These are phyloP conservation scores for Arabidopsis arenosa DNA, from an alignment of 345 rosid species.

Conservation along the genomic window DNA sequence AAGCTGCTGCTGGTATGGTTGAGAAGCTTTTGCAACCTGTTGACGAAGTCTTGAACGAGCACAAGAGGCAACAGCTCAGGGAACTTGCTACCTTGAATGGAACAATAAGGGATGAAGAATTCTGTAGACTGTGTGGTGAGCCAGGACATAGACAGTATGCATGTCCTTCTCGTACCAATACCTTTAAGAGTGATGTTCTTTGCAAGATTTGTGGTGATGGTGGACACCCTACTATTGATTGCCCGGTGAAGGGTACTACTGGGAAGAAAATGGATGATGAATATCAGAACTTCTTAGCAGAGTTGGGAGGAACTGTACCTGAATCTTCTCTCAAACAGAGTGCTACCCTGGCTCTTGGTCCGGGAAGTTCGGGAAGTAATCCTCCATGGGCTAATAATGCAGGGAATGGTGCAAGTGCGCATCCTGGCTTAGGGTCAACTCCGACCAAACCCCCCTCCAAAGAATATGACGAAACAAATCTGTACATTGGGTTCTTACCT, in stretches of 20 bases:
- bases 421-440: slow-evolving; percentile 84
- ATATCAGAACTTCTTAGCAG: slow-evolving; percentile 95
- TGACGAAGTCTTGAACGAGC: slow-evolving; percentile 95
- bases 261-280: slow-evolving; percentile 99
- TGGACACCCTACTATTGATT: slow-evolving; percentile 98
- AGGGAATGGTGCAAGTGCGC: slow-evolving; percentile 63
- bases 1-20: slow-evolving; percentile 96
- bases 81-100: slow-evolving; percentile 98
- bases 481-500: slow-evolving; percentile 94
- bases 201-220: slow-evolving; percentile 99
- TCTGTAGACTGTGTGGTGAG: slow-evolving; percentile 92
- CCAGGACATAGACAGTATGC: slow-evolving; percentile 92
- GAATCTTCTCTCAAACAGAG: slow-evolving; percentile 83
- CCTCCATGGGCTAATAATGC: slow-evolving; percentile 90
- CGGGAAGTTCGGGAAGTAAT: slow-evolving; percentile 72
- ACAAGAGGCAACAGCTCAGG: slow-evolving; percentile 96
- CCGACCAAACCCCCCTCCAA: slow-evolving; percentile 66
- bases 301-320: slow-evolving; percentile 88
- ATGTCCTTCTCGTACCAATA: slow-evolving; percentile 84
- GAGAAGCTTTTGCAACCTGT: slow-evolving; percentile 97
- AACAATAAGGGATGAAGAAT: slow-evolving; percentile 97
- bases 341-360: slow-evolving; percentile 64
- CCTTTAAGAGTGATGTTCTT: slow-evolving; percentile 97
- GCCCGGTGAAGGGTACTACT: slow-evolving; percentile 89
- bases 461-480: slow-evolving; percentile 90